A percentile compares a stretch with the other conserved stretches of the same genome.
These are phyloP conservation scores for Aspergillus sparsus DNA, from an alignment of 495 filamentous ascomycete species.

Conservation along the genomic window DNA sequence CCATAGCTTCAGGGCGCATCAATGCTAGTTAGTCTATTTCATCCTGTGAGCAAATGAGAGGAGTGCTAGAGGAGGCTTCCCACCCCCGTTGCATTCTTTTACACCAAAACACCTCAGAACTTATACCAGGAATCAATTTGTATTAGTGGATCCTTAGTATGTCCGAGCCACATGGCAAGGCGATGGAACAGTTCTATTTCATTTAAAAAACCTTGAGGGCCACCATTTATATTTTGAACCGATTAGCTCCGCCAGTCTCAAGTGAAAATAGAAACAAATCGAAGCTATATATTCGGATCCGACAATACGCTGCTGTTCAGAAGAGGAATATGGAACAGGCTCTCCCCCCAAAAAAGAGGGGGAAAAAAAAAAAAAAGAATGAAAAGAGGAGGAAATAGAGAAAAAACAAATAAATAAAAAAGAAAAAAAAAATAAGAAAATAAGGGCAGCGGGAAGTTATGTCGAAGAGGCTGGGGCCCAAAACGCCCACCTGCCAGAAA, in stretches of 20 bases:
- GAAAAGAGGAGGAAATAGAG: no score
- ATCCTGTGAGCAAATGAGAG: background rate
- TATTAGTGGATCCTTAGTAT: slow-evolving; percentile 11
- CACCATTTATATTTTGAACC: background rate
- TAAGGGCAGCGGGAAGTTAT: no score
- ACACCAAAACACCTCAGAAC: background rate
- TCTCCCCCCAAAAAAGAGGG: no score
- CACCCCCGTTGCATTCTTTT: background rate
- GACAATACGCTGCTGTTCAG: slow-evolving; percentile 2
- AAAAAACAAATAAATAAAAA: no score
- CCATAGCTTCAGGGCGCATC: slow-evolving; percentile 13
- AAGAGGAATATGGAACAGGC: slow-evolving; percentile 8
- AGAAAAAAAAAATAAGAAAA: no score
- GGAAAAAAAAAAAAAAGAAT: no score
- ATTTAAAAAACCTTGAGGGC: background rate
- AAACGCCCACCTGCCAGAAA: slow-evolving; percentile 9
- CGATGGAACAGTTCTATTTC: background rate
- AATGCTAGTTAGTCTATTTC: background rate
- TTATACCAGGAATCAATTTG: background rate
- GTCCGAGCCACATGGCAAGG: slow-evolving; percentile 25
- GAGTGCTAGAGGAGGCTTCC: background rate
- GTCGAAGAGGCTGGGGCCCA: background rate
- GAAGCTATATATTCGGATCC: background rate
- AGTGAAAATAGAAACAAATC: slow-evolving; percentile 7
- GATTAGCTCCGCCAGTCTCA: slow-evolving; percentile 3